Conservation (phyloP, 345 rosid species). For the Brassica nigra region DNA sequence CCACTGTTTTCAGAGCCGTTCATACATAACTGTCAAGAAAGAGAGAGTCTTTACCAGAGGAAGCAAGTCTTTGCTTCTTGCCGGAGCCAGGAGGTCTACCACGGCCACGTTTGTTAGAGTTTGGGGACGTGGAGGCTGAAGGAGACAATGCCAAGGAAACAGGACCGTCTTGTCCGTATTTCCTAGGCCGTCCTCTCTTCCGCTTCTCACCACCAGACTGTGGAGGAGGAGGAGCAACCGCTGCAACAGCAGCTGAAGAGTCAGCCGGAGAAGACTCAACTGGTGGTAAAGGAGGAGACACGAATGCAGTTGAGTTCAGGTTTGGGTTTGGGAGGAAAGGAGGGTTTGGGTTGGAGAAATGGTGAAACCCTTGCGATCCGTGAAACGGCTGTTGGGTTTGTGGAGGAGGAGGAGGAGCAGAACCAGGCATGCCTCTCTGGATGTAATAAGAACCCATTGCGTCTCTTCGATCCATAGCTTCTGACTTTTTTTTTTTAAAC, state of each 20-base stretch:
- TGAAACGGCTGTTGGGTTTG: conserved; percentile 60
- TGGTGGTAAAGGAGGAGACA: conserved; percentile 38
- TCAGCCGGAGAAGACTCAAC: conserved; percentile 59
- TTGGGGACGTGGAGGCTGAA: conserved; percentile 44
- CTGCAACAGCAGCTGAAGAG: conserved; percentile 29
- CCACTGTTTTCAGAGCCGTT: conserved; percentile 4
- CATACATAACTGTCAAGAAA: not conserved
- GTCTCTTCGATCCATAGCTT: conserved; percentile 90
- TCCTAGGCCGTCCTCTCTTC: conserved; percentile 93
- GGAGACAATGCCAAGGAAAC: conserved; percentile 85
- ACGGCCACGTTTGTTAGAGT: conserved; percentile 77
- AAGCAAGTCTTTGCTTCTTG: conserved; percentile 68
- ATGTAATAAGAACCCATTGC: conserved; percentile 79
- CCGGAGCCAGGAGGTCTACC: conserved; percentile 95
- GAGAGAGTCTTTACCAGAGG: conserved; percentile 53
- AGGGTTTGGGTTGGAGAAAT: conserved; percentile 51
- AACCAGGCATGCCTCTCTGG: conserved; percentile 70
- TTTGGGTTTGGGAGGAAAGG: conserved; percentile 56
- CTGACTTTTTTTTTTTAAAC: not conserved
- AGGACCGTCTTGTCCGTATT: conserved; percentile 77
- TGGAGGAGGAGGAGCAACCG: conserved; percentile 50
- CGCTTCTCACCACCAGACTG: conserved; percentile 47
- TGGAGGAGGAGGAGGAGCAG: conserved; percentile 41
- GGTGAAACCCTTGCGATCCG: conserved; percentile 66
- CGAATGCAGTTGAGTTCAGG: conserved; percentile 27